Evolutionary conservation across 805 yeast species (phyloP), one percentile per base, ranked within the genome.

Genomic region (Pichia heedii): DNA sequence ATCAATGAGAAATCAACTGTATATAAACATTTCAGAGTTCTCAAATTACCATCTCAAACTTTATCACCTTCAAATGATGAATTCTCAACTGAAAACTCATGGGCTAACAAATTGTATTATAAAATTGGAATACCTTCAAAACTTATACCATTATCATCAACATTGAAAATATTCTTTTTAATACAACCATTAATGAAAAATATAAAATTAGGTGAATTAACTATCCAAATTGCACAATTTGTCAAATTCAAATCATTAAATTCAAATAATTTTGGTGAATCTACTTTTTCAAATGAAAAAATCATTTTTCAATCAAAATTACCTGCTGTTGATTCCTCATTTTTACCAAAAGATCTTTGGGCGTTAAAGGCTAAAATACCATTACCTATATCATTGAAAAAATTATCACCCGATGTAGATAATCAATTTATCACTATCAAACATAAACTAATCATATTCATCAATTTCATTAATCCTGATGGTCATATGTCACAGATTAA

Each of bases 21-120:
- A 4, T 41, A 16, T 21, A 70, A 69, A 43, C 69, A 70, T 48
- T 41, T 75, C 4, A 57, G 79, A 24, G 57, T 75, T 9, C 55
- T 69, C 9, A 58, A 79, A 45, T 67, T 73, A 0, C 63, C 71
- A 16, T 65, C 70, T 20, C 67, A 69, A 0, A 55, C 64, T 12
- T 70, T 64, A 52, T 43, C 68, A 33, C 57, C 62, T 33, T 52
- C 71, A 18, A 54, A 58, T 27, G 75, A 73, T 49, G 67, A 66
- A 37, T 65, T 71, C 35, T 70, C 73, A 22, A 66, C 74, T 39
- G 67, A 66, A 46, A 73, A 71, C 51, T 63, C 70, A 2, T 75
- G 81, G 81, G 71, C 77, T 0, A 68, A 68, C 0, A 74, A 74
- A 49, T 61, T 73, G 22, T 76, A 74, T 48, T 75, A 75, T 50